phyloP scores from a whole-genome alignment of 805 yeast genomes.

The Ascoidea asiatica region DNA sequence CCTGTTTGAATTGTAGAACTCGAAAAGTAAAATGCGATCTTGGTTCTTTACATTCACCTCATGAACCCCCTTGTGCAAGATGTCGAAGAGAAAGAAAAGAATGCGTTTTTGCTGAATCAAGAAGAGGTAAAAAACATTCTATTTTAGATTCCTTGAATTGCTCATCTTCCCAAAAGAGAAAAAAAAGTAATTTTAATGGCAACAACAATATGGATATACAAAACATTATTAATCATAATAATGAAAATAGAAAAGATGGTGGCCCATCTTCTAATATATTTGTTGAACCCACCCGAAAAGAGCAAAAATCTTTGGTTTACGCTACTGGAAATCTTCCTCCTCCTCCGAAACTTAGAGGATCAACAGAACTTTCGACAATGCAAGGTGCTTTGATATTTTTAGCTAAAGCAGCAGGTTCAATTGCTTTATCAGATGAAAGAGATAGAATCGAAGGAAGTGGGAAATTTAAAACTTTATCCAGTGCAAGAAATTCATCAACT shows the following conservation, averaged over 20 bases:
- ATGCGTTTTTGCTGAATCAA: slow-evolving; percentile 56
- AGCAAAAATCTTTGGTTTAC: slow-evolving; percentile 1
- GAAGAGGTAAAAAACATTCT: slow-evolving; percentile 41
- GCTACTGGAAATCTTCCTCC: slow-evolving; percentile 1
- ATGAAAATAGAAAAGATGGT: slow-evolving; percentile 7
- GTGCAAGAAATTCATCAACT: not conserved
- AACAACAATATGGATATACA: not conserved
- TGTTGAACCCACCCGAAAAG: slow-evolving; percentile 1
- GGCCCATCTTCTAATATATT: not conserved
- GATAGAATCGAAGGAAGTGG: slow-evolving; percentile 20
- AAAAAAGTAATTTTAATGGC: slow-evolving; percentile 6
- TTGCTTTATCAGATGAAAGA: slow-evolving; percentile 54
- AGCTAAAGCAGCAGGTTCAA: slow-evolving; percentile 70
- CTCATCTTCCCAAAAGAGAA: slow-evolving; percentile 11
- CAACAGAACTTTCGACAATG: slow-evolving; percentile 20
- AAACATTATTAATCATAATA: slow-evolving; percentile 7
- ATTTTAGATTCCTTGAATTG: too few relatives aligned
- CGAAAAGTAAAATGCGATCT: slow-evolving; percentile 81
- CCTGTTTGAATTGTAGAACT: slow-evolving; percentile 75
- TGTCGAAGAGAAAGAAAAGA: slow-evolving; percentile 74
- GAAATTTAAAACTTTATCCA: not conserved
- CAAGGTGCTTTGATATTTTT: slow-evolving; percentile 57
- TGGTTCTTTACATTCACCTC: slow-evolving; percentile 61
- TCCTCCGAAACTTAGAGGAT: not conserved
- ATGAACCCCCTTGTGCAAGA: slow-evolving; percentile 72